Conservation (phyloP, 1,284 basidiomycete species). For the Laetiporus sulphureus region DNA sequence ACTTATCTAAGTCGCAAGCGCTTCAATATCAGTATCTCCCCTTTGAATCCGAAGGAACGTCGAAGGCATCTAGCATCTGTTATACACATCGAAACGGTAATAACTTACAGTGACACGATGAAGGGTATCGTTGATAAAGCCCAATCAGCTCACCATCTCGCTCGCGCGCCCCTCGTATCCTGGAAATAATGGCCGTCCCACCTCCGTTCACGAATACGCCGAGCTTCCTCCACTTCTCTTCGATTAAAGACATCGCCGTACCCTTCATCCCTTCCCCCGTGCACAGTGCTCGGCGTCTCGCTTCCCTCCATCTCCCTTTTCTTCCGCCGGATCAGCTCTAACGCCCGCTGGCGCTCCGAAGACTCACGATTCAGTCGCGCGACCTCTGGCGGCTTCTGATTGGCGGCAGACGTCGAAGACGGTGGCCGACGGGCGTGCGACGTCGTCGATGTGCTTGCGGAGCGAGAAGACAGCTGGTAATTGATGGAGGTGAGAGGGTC, state of each 20-base stretch:
- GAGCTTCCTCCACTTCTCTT: constrained; percentile 64
- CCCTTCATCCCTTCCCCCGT: constrained; percentile 41
- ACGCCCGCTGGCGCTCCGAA: constrained; percentile 64
- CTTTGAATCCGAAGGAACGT: too few species aligned
- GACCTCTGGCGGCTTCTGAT: constrained; percentile 32
- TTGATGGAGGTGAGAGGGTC: constrained; percentile 73
- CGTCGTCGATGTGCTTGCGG: constrained; percentile 14
- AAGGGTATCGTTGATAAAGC: too few species aligned
- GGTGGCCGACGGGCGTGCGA: constrained; percentile 3
- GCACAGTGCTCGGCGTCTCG: constrained; percentile 63
- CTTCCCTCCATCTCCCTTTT: constrained; percentile 54
- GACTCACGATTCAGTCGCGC: constrained; percentile 62
- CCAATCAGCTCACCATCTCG: constrained; percentile 5
- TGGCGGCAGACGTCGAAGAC: constrained; percentile 1
- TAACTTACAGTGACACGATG: too few species aligned
- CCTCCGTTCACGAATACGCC: constrained; percentile 27
- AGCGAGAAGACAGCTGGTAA: constrained; percentile 46
- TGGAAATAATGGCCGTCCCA: constrained; percentile 9
- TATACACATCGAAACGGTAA: too few species aligned
- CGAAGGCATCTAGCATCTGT: too few species aligned
- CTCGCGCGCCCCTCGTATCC: background rate
- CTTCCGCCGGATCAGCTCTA: constrained; percentile 58
- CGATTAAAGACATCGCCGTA: constrained; percentile 71
- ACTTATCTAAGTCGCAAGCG: too few species aligned
- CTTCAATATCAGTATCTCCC: too few species aligned